Evolutionary conservation across 164 flowering plant genomes (phyloP), one percentile per base, ranked within the genome.

Genomic region (Magnolia officinalis): DNA sequence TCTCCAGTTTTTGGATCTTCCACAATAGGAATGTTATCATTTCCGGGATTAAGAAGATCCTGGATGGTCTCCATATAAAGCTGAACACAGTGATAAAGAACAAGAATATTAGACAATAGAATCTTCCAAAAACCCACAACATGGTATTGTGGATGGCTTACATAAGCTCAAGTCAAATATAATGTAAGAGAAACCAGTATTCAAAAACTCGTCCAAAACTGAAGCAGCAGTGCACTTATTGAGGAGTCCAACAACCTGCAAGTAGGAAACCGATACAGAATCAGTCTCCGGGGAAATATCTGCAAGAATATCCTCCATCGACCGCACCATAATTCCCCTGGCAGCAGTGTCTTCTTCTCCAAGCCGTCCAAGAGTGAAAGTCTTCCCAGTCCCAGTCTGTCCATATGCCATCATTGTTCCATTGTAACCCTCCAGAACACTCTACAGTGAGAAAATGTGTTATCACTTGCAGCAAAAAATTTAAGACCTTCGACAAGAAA

Each of bases 351-450:
- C 99, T 83, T 91, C 94, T 75, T 94, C 98, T 70, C 99, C 99
- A 74, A 96, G 92, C 37, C 87, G 88, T 77, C 99, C 99, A 75
- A 96, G 95, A 16, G 99, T 96, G 78, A 87, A 94, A 23, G 99
- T 96, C 86, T 96, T 96, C 55, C 98, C 99, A 21, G 98, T 96
- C 67, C 98, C 98, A 66, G 99, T 96, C 78, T 96, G 98, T 67
- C 99, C 98, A 86, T 94, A 96, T 29, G 99, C 99, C 99, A 96
- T 96, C 50, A 96, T 85, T 14, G 99, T 96, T 69, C 99, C 99
- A 84, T 96, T 96, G 83, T 93, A 96, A 70, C 99, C 99, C 76
- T 91, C 95, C 79, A 96, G 81, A 80, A 96, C 99, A 87, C 99
- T 92, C 99, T 96, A 85, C 78, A 85, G 16, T 75, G 70, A 72